phyloP scores from a whole-genome alignment of 371 early-diverging fungal species.

The Apophysomyces variabilis region DNA sequence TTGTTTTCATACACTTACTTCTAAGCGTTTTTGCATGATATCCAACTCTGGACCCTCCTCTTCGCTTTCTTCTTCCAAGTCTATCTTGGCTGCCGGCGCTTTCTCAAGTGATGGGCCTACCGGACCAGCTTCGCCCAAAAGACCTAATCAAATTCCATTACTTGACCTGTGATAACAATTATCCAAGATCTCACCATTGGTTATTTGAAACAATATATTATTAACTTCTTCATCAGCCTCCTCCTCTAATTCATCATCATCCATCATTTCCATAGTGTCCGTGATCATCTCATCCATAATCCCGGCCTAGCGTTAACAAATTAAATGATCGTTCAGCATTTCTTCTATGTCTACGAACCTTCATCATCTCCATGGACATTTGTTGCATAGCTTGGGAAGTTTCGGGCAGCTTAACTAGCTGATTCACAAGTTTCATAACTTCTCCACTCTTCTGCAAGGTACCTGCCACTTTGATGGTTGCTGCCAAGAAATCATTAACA shows the following conservation, averaged over 20 bases:
- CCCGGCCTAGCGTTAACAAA: constrained; percentile 68
- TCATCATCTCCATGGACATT: constrained; percentile 95
- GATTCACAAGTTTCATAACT: constrained; percentile 90
- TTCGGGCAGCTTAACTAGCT: constrained; percentile 83
- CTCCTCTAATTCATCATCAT: constrained; percentile 91
- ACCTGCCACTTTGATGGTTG: constrained; percentile 88
- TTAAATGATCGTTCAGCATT: background rate
- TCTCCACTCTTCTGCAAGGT: constrained; percentile 86
- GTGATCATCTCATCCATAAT: constrained; percentile 95
- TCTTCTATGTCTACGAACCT: constrained; percentile 48
- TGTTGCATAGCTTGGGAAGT: constrained; percentile 84
- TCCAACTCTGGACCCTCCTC: constrained; percentile 81
- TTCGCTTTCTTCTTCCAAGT: constrained; percentile 61
- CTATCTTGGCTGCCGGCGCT: constrained; percentile 43
- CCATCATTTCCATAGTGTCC: constrained; percentile 87
- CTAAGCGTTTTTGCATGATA: constrained; percentile 84
- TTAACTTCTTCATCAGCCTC: constrained; percentile 95
- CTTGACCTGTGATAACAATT: background rate
- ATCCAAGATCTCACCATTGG: constrained; percentile 70
- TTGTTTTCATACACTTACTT: constrained; percentile 46
- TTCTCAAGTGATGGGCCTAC: constrained; percentile 62
- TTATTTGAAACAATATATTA: constrained; percentile 86
- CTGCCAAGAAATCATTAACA: constrained; percentile 35
- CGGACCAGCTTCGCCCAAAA: constrained; percentile 72
- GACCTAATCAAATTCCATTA: constrained; percentile 40